phyloP scores from a whole-genome alignment of 495 filamentous ascomycete species.

The Antarctomyces pellizariae region DNA sequence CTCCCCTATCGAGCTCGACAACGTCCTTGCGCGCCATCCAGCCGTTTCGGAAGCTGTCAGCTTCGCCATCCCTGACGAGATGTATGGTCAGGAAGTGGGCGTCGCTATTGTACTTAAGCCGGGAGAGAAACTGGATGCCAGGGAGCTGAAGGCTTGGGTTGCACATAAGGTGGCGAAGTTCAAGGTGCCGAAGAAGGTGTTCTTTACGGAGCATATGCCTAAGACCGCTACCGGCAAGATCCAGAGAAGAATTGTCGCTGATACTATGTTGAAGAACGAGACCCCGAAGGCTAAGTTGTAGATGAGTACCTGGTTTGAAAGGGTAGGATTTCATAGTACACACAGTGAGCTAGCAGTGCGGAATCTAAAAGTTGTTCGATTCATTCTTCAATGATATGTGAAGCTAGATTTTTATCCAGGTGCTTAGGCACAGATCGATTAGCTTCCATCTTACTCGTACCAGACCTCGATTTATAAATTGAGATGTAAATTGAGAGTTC shows the following conservation, averaged over 20 bases:
- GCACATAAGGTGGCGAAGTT: conserved; percentile 47
- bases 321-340: too few species aligned
- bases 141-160: conserved; percentile 43
- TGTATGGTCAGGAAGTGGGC: conserved; percentile 65
- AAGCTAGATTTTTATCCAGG: too few species aligned
- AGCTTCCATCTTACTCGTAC: too few species aligned
- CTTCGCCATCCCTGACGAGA: conserved; percentile 52
- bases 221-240: conserved; percentile 85
- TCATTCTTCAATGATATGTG: too few species aligned
- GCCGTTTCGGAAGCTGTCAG: conserved; percentile 53
- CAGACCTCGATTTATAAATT: too few species aligned
- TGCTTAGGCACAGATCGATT: too few species aligned
- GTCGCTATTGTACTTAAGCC: conserved; percentile 53
- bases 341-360: too few species aligned
- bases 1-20: conserved; percentile 65
- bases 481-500: too few species aligned
- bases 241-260: conserved; percentile 56
- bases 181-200: conserved; percentile 73
- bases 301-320: too few species aligned
- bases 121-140: conserved; percentile 23
- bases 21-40: conserved; percentile 43
- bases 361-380: too few species aligned
- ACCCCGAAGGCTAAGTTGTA: too few species aligned
- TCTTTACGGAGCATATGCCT: conserved; percentile 57
- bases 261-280: conserved; percentile 34